These are phyloP conservation scores for Murraya paniculata DNA, from an alignment of 345 rosid genomes.

Conservation along the genomic window DNA sequence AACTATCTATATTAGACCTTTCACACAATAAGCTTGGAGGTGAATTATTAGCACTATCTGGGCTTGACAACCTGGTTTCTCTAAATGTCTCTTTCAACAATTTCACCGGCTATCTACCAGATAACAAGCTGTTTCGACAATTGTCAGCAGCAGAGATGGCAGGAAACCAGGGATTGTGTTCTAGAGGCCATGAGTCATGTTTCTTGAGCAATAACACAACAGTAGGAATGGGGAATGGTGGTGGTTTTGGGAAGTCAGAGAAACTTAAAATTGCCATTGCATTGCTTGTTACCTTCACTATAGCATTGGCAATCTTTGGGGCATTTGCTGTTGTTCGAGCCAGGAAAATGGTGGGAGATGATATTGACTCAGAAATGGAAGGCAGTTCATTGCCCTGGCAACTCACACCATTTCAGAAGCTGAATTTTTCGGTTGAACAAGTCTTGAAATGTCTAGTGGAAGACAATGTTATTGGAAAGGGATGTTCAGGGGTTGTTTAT, in stretches of 20 bases:
- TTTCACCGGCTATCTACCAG: conserved; percentile 74
- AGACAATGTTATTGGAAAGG: conserved; percentile 75
- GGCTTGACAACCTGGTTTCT: conserved; percentile 65
- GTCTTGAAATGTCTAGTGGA: conserved; percentile 66
- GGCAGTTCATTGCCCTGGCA: conserved; percentile 62
- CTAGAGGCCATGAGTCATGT: conserved; percentile 54
- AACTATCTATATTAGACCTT: conserved; percentile 60
- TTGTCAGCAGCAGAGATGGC: conserved; percentile 46
- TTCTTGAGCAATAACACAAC: conserved; percentile 39
- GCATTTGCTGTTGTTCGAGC: conserved; percentile 49
- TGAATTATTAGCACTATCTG: conserved; percentile 44
- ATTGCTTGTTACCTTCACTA: conserved; percentile 43
- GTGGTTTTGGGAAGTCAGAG: conserved; percentile 32
- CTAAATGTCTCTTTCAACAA: conserved; percentile 76
- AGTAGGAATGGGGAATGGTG: conserved; percentile 15
- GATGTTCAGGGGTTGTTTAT: conserved; percentile 87
- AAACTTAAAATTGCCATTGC: conserved; percentile 52
- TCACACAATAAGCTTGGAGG: conserved; percentile 68
- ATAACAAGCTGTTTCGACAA: conserved; percentile 63
- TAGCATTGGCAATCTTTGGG: conserved; percentile 49
- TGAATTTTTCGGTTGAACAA: conserved; percentile 64
- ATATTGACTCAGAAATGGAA: conserved; percentile 55
- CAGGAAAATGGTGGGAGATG: conserved; percentile 37
- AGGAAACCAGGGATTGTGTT: conserved; percentile 59
- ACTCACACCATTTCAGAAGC: conserved; percentile 78